Evolutionary conservation across 371 early-diverging fungal species (phyloP).

Genomic region (Circinella minor): DNA sequence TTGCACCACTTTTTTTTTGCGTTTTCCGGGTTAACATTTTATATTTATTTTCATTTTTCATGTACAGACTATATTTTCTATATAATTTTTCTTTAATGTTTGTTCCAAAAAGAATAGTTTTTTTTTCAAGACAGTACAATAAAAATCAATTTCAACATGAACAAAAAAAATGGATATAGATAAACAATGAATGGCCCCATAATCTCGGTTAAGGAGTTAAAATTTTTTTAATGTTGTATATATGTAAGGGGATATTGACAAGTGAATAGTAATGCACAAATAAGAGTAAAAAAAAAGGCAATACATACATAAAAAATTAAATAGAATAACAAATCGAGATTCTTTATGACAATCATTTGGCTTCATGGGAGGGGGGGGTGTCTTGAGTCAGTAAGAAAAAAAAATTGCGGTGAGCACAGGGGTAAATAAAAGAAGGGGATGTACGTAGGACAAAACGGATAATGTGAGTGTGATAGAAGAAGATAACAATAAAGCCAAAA

Average conservation of each 20-base stretch:
- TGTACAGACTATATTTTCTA: not conserved
- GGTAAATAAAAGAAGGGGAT: too few relatives aligned
- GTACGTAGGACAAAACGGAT: too few relatives aligned
- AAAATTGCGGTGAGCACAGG: too few relatives aligned
- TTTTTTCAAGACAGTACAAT: not conserved
- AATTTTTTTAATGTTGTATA: not conserved
- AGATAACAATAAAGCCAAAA: too few relatives aligned
- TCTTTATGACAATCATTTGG: not conserved
- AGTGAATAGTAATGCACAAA: not conserved
- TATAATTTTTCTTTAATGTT: not conserved
- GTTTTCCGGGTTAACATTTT: not conserved
- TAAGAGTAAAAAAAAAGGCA: too few relatives aligned
- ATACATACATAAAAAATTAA: too few relatives aligned
- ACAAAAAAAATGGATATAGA: not conserved
- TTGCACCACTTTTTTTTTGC: not conserved
- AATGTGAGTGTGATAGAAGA: too few relatives aligned
- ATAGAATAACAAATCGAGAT: not conserved
- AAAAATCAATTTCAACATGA: not conserved
- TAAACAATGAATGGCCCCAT: not conserved
- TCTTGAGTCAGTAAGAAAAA: too few relatives aligned
- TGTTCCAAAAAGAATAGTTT: not conserved
- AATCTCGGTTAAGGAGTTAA: not conserved
- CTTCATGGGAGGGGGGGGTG: not conserved
- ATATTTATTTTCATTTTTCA: not conserved
- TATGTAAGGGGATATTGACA: slow-evolving; percentile 9